Base-by-base conservation (phyloP, 371 early-diverging fungal genomes). In the Mucor velutinosus region DNA sequence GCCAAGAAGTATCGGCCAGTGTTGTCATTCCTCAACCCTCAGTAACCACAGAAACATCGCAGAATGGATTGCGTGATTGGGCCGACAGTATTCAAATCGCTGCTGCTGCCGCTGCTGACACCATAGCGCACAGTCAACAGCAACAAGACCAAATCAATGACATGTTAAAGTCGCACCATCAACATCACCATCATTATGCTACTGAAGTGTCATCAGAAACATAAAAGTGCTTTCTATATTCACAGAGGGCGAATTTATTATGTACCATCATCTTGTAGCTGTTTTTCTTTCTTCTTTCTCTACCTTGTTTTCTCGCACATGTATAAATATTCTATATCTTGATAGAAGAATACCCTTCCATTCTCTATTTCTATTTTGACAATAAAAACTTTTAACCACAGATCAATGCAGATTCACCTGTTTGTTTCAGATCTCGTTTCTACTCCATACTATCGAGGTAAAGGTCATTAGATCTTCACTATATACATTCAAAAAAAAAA, bases 41-140 rank as follows among this genome's bases (percentile, higher is more conserved):
- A 10, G 35, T 7, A 33, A 35, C 17, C 7, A 19, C 59, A 39
- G 30, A 17, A 3, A 43, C 43, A 17, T 21, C 23, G 19, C 49
- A 49, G 19, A 19, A 19, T 8, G 49, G 49, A 23, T 62, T 55
- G 41, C 29, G 45, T 11, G 55, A 57, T 43, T 64, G 64, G 64
- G 51, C 64, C 43, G 58, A 64, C 43, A 56, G 32, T 21, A 57
- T 63, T 10, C 63, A 63, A 55, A 37, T 35, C 7, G 63, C 63
- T 41, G 58, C 41, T 25, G 41, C 37, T 3, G 56, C 57, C 6
- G 63, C 63, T 41, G 58, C 41, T 15, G 41, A 56, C 2, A 64
- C 43, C 1, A 56, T 64, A 43, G 59, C 37, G 17, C n/a, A 15
- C 4, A 58, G 33, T 37, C 32, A 47, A 51, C 53, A 30, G 47